These are phyloP conservation scores for Pulveroboletus sp. DNA, from an alignment of 768 basidiomycete genomes.

Conservation along the genomic window DNA sequence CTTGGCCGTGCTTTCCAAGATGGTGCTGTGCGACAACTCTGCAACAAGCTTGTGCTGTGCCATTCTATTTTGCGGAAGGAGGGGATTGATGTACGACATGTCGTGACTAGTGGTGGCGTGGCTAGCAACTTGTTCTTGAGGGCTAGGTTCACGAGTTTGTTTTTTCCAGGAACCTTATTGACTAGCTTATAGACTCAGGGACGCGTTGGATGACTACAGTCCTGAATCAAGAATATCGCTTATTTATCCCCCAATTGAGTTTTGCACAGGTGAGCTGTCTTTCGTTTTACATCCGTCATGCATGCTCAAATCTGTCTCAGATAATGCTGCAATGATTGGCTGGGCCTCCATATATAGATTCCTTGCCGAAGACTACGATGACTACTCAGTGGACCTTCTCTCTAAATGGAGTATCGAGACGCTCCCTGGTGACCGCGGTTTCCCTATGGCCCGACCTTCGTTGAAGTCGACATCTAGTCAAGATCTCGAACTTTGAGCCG, in stretches of 20 bases:
- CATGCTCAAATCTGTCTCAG: constrained; percentile 36
- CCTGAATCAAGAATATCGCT: constrained; percentile 40
- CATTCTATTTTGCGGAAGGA: constrained; percentile 41
- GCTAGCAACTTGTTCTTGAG: constrained; percentile 81
- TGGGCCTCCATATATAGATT: constrained; percentile 90
- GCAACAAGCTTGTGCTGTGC: constrained; percentile 57
- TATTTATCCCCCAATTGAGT: constrained; percentile 69
- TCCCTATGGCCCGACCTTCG: not conserved
- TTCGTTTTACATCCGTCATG: not conserved
- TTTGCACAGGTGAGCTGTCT: constrained; percentile 72
- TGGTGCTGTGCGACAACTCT: constrained; percentile 69
- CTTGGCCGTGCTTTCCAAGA: constrained; percentile 73
- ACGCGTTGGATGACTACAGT: constrained; percentile 25
- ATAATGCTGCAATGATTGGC: constrained; percentile 96
- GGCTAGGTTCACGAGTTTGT: constrained; percentile 43
- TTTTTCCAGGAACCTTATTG: not conserved
- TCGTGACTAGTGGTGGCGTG: constrained; percentile 92
- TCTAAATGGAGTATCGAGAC: constrained; percentile 79
- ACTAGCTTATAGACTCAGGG: constrained; percentile 31
- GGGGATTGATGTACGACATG: constrained; percentile 45
- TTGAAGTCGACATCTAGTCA: not conserved
- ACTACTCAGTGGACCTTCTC: constrained; percentile 56
- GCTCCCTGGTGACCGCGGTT: not conserved
- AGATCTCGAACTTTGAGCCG: no score
- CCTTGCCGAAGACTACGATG: constrained; percentile 54